Conservation (phyloP, 768 basidiomycete genomes). For the Phlegmacium glaucopus region DNA sequence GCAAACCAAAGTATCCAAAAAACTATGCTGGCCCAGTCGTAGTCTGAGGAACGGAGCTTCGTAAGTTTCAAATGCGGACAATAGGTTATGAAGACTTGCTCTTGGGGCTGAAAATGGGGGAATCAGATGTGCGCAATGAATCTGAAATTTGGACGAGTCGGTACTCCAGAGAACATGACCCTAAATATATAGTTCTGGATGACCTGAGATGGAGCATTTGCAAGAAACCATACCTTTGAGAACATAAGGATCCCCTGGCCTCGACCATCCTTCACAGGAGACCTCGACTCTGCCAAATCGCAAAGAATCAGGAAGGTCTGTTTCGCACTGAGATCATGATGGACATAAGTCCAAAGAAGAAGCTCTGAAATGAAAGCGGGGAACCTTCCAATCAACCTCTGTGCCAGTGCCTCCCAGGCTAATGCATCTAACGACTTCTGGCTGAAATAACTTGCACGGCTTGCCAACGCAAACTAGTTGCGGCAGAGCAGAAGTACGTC, state of each 20-base stretch:
- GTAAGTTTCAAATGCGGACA: neutral
- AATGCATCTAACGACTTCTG: constrained; percentile 81
- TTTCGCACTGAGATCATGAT: constrained; percentile 61
- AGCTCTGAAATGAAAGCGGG: constrained; percentile 14
- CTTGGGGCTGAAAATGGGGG: constrained; percentile 22
- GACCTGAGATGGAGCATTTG: neutral
- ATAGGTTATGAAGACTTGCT: constrained; percentile 20
- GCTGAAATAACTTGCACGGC: constrained; percentile 72
- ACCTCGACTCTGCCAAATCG: constrained; percentile 85
- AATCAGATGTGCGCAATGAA: constrained; percentile 31
- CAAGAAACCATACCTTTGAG: constrained; percentile 60
- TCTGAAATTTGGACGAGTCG: constrained; percentile 68
- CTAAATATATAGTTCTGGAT: constrained; percentile 31
- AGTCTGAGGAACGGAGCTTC: constrained; percentile 28
- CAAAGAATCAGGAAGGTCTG: constrained; percentile 79
- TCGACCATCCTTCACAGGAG: constrained; percentile 88
- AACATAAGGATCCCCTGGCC: constrained; percentile 79
- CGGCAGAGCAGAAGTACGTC: constrained; percentile 64
- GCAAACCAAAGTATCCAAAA: constrained; percentile 59
- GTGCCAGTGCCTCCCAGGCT: constrained; percentile 72
- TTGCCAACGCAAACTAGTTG: constrained; percentile 83
- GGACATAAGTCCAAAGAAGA: constrained; percentile 1
- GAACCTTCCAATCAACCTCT: constrained; percentile 90
- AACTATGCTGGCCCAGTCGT: constrained; percentile 43
- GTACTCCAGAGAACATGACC: constrained; percentile 87